Evolutionary conservation across 2,329 filamentous ascomycete species (phyloP).

Genomic region (Gyromitra esculenta): DNA sequence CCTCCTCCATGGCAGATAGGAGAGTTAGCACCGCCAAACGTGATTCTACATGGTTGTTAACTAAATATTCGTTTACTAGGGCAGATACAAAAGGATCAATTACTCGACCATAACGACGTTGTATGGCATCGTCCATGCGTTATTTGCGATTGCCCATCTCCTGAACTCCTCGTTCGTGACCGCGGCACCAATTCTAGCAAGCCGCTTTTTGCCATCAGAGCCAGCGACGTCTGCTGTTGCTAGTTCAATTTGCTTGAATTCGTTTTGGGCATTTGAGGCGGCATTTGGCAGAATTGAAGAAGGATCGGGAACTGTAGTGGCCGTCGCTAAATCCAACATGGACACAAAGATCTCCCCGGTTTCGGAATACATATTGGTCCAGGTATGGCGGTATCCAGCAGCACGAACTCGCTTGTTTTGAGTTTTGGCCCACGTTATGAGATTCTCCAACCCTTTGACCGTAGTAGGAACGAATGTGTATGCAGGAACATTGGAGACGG

Average conservation of each 20-base stretch:
- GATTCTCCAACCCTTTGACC: constrained; percentile 61
- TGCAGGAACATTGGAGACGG: constrained; percentile 61
- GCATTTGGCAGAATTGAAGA: constrained; percentile 58
- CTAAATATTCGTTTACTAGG: background rate
- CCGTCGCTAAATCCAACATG: constrained; percentile 61
- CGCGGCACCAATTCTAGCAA: constrained; percentile 62
- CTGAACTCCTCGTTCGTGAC: constrained; percentile 65
- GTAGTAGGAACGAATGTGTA: constrained; percentile 63
- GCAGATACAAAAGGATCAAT: constrained; percentile 18
- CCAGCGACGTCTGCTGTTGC: constrained; percentile 54
- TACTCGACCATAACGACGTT: constrained; percentile 65
- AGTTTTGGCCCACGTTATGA: constrained; percentile 61
- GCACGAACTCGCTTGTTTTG: constrained; percentile 61
- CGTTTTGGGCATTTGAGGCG: constrained; percentile 58
- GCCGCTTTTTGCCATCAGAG: constrained; percentile 58
- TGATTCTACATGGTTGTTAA: constrained; percentile 59
- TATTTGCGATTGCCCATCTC: constrained; percentile 62
- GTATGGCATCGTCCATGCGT: constrained; percentile 62
- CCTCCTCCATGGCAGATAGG: constrained; percentile 65
- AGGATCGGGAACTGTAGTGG: constrained; percentile 61
- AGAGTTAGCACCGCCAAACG: constrained; percentile 63
- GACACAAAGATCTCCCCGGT: constrained; percentile 63
- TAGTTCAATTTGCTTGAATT: constrained; percentile 62
- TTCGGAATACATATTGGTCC: constrained; percentile 62
- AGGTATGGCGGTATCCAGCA: constrained; percentile 63